Evolutionary conservation across 1,284 basidiomycete species (phyloP).

Genomic region (Trametes versicolor): DNA sequence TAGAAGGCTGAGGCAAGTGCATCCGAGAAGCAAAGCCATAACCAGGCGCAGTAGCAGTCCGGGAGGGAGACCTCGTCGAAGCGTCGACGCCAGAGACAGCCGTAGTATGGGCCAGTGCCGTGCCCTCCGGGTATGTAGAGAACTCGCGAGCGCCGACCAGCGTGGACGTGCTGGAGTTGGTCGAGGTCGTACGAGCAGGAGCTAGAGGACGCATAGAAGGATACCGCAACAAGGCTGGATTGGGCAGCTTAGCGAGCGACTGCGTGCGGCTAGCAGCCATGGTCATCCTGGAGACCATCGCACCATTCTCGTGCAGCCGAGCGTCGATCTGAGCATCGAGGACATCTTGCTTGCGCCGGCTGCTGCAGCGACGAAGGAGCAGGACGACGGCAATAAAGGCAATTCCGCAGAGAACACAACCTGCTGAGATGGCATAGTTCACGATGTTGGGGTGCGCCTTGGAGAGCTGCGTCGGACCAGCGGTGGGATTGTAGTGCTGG

Average conservation of each 20-base stretch:
- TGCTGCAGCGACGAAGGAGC: constrained; percentile 25
- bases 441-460: constrained; percentile 26
- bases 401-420: constrained; percentile 26
- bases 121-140: not conserved
- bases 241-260: constrained; percentile 24
- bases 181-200: not conserved
- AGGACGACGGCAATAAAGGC: constrained; percentile 25
- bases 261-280: constrained; percentile 20
- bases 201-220: constrained; percentile 16
- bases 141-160: constrained; percentile 12
- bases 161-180: constrained; percentile 13
- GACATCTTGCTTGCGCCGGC: constrained; percentile 20
- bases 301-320: constrained; percentile 23
- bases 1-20: not conserved
- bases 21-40: not conserved
- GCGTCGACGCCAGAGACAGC: not conserved
- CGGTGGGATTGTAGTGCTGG: constrained; percentile 12
- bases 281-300: constrained; percentile 6
- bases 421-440: constrained; percentile 32
- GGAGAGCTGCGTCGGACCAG: constrained; percentile 17
- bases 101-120: not conserved
- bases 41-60: not conserved
- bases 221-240: constrained; percentile 10
- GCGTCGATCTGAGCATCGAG: constrained; percentile 27
- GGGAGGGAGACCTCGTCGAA: not conserved